These are phyloP conservation scores for Colletotrichum filicis DNA, from an alignment of 2,329 filamentous ascomycete species.

Conservation along the genomic window DNA sequence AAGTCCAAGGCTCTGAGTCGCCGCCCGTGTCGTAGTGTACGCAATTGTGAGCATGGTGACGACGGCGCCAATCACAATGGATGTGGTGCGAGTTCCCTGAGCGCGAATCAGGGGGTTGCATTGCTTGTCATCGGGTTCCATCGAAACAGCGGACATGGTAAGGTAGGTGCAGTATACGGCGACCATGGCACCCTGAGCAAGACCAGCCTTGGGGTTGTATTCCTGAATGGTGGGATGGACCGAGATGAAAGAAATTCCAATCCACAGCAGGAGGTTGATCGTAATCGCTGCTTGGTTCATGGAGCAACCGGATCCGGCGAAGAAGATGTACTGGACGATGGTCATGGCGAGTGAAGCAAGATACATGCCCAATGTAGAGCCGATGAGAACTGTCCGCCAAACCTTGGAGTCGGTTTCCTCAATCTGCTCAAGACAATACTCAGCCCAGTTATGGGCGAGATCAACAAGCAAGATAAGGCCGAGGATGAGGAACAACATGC, in stretches of 20 bases:
- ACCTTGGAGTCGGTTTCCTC: conserved; percentile 85
- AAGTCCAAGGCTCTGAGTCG: conserved; percentile 86
- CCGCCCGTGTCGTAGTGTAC: conserved; percentile 96
- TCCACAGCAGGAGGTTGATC: conserved; percentile 87
- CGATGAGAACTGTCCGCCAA: conserved; percentile 90
- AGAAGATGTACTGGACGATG: conserved; percentile 97
- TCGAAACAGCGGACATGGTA: conserved; percentile 97
- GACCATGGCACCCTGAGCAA: conserved; percentile 98
- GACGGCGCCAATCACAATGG: conserved; percentile 90
- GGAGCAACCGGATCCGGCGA: conserved; percentile 81
- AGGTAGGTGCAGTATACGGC: conserved; percentile 98
- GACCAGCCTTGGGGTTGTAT: conserved; percentile 89
- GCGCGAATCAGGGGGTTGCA: conserved; percentile 94
- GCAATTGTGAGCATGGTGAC: conserved; percentile 97
- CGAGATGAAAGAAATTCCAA: conserved; percentile 84
- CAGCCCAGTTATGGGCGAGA: conserved; percentile 95
- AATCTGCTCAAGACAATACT: conserved; percentile 94
- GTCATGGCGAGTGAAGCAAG: conserved; percentile 92
- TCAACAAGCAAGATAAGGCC: conserved; percentile 94
- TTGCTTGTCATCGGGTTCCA: conserved; percentile 93
- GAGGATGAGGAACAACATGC: conserved; percentile 92
- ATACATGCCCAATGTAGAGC: conserved; percentile 95
- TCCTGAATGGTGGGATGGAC: conserved; percentile 92
- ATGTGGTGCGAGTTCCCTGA: conserved; percentile 88
- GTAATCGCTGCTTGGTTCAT: conserved; percentile 99